Percentiles rank a stretch among this genome's conserved stretches.
These are phyloP conservation scores for Malania oleifera DNA, from an alignment of 164 flowering plant species.

Conservation along the genomic window DNA sequence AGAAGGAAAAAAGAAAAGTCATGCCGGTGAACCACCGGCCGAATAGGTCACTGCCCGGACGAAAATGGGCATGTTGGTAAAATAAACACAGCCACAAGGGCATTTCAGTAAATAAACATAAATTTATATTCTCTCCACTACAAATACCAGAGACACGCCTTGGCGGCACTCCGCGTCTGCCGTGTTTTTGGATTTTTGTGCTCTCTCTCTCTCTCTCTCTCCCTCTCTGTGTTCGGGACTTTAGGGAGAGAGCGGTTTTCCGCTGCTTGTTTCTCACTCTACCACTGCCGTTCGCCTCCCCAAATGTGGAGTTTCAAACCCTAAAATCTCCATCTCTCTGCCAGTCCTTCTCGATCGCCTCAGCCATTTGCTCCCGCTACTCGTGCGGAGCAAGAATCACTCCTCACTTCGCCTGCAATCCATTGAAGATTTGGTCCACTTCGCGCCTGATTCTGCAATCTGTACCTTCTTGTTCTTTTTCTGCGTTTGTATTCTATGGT, in stretches of 20 bases:
- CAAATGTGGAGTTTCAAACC: neutral
- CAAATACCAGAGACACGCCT: neutral
- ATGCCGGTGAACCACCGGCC: too few species aligned
- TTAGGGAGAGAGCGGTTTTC: conserved; percentile 1
- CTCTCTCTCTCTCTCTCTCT: conserved; percentile 9
- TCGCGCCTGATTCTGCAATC: too few species aligned
- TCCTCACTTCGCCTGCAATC: too few species aligned
- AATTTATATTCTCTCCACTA: neutral
- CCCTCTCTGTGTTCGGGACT: neutral
- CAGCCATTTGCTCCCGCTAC: neutral
- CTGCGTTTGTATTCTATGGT: too few species aligned
- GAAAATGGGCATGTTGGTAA: neutral
- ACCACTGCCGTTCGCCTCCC: neutral
- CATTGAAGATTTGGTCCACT: too few species aligned
- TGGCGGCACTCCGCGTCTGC: conserved; percentile 24
- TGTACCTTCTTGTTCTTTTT: too few species aligned
- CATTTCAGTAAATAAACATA: neutral
- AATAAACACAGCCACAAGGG: neutral
- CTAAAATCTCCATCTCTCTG: neutral
- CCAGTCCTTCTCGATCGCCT: neutral
- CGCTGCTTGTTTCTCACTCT: conserved; percentile 6
- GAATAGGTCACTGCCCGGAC: too few species aligned
- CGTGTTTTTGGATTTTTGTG: conserved; percentile 17
- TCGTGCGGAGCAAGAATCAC: too few species aligned
- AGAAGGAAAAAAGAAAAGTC: too few species aligned